phyloP scores from a whole-genome alignment of 1,139 yeast species.

The Kodamaea arcana region DNA sequence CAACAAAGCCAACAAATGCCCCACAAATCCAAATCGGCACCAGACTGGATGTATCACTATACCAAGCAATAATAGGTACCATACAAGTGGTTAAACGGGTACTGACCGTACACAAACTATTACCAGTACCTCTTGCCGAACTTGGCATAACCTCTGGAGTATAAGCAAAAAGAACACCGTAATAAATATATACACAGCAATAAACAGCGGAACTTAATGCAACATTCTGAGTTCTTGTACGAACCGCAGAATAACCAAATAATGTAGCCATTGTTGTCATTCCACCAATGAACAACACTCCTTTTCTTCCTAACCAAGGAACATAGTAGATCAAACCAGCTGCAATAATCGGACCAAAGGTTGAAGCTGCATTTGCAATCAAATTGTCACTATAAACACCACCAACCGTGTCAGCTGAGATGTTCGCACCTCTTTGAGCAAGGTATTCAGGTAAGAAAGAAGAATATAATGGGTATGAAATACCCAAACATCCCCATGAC shows the following conservation, averaged over 20 bases:
- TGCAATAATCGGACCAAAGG: slow-evolving; percentile 13
- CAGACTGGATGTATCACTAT: slow-evolving; percentile 8
- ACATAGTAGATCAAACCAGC: slow-evolving; percentile 8
- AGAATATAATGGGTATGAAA: slow-evolving; percentile 31
- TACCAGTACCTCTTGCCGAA: slow-evolving; percentile 12
- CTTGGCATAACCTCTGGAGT: slow-evolving; percentile 15
- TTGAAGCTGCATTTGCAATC: slow-evolving; percentile 10
- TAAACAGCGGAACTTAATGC: slow-evolving; percentile 11
- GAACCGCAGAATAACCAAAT: slow-evolving; percentile 12
- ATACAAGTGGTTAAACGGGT: slow-evolving; percentile 9
- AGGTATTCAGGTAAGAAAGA: slow-evolving; percentile 32
- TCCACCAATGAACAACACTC: slow-evolving; percentile 12
- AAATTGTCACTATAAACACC: slow-evolving; percentile 11
- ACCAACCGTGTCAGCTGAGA: slow-evolving; percentile 17
- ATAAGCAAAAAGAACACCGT: slow-evolving; percentile 12
- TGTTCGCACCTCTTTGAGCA: slow-evolving; percentile 32
- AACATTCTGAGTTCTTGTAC: slow-evolving; percentile 9
- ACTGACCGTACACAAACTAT: slow-evolving; percentile 9
- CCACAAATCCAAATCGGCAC: slow-evolving; percentile 15
- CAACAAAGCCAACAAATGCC: slow-evolving; percentile 11
- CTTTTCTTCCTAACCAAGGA: slow-evolving; percentile 11
- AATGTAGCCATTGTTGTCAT: slow-evolving; percentile 12
- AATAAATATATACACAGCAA: slow-evolving; percentile 11
- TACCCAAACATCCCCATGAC: slow-evolving; percentile 32
- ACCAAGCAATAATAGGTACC: slow-evolving; percentile 12